Percentiles rank a stretch among this genome's conserved stretches.
Evolutionary conservation across 495 filamentous ascomycete genomes (phyloP).

Genomic region (Eremomyces bilateralis): DNA sequence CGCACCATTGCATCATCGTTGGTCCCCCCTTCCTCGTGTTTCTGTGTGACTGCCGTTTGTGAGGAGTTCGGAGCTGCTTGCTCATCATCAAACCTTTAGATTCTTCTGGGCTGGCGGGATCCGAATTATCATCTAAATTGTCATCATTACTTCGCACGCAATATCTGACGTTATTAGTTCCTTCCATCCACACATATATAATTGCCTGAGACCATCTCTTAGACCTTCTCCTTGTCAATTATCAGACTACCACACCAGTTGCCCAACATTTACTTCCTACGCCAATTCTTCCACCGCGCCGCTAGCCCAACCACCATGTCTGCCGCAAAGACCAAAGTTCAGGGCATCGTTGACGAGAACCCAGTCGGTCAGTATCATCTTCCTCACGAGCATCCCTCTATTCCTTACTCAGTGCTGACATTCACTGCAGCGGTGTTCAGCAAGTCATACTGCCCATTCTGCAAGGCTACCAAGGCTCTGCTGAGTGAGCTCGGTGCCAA

Average conservation of each 20-base stretch:
- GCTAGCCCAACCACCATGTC: slow-evolving; percentile 47
- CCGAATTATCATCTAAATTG: no score
- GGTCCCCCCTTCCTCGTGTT: no score
- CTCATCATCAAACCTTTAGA: no score
- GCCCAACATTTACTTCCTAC: slow-evolving; percentile 41
- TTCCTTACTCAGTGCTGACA: background rate
- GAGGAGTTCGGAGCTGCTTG: no score
- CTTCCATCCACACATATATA: no score
- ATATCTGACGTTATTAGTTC: no score
- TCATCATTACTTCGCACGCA: no score
- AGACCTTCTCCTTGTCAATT: background rate
- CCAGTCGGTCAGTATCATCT: slow-evolving; percentile 59
- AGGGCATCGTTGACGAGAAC: slow-evolving; percentile 78
- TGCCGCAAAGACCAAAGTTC: slow-evolving; percentile 67
- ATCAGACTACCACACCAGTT: slow-evolving; percentile 5
- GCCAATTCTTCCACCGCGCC: slow-evolving; percentile 47
- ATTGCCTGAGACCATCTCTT: background rate
- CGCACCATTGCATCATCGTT: no score
- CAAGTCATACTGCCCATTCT: slow-evolving; percentile 97
- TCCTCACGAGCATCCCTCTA: no score
- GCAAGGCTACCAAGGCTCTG: slow-evolving; percentile 51
- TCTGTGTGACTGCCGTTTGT: no score
- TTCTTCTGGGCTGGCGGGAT: no score
- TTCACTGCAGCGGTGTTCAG: slow-evolving; percentile 56
- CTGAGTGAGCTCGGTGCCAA: slow-evolving; percentile 50